Percentiles rank a stretch among this genome's conserved stretches.
Evolutionary conservation across 176 grass and related monocot genomes (phyloP).

Genomic region (Hordeum marinum): DNA sequence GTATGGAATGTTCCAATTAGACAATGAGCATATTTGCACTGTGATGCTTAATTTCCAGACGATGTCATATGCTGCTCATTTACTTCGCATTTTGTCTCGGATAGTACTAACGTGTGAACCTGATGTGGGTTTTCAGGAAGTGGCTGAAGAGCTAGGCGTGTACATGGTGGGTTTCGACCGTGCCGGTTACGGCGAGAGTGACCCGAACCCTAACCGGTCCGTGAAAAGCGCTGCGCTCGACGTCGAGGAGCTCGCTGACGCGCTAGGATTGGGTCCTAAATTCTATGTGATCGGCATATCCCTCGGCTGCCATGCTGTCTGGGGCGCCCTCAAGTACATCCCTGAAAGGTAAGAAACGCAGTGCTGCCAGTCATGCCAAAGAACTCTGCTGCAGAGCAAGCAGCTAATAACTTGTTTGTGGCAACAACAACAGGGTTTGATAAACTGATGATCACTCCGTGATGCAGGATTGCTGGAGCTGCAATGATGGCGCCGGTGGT

Average conservation of each 20-base stretch:
- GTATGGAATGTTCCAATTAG: not conserved
- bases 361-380: not conserved
- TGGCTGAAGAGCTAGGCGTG: constrained; percentile 61
- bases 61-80: not conserved
- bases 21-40: not conserved
- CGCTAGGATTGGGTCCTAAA: constrained; percentile 44
- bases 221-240: constrained; percentile 51
- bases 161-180: constrained; percentile 81
- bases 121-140: constrained; percentile 31
- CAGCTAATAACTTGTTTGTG: not conserved
- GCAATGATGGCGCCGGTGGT: constrained; percentile 55
- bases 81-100: not conserved
- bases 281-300: constrained; percentile 67
- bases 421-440: not conserved
- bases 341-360: constrained; percentile 38
- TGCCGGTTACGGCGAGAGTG: constrained; percentile 62
- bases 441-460: not conserved
- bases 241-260: constrained; percentile 60
- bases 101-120: not conserved
- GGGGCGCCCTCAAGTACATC: constrained; percentile 75
- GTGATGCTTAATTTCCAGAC: not conserved
- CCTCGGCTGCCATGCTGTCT: constrained; percentile 65
- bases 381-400: not conserved
- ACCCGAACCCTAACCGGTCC: constrained; percentile 58
- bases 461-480: constrained; percentile 50